Evolutionary conservation across 2,329 filamentous ascomycete genomes (phyloP).

Genomic region (Beauveria pseudobassiana): DNA sequence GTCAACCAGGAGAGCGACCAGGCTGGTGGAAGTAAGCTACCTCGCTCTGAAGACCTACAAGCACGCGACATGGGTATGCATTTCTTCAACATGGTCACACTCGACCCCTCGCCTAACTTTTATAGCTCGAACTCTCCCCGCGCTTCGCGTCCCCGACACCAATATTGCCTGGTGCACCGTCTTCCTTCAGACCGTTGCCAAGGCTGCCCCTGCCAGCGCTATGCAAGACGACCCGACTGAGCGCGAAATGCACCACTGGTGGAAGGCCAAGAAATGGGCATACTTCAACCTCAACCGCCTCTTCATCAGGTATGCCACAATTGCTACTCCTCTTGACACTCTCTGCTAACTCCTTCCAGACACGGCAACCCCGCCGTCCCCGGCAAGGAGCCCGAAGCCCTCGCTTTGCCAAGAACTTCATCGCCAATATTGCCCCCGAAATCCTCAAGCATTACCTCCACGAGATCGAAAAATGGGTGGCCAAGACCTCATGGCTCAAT

Average conservation of each 20-base stretch:
- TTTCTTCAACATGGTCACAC: background rate
- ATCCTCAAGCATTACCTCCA: conserved; percentile 91
- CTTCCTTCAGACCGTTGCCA: conserved; percentile 84
- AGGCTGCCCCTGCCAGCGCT: conserved; percentile 69
- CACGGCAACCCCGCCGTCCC: conserved; percentile 82
- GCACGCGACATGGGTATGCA: conserved; percentile 81
- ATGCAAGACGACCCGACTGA: conserved; percentile 81
- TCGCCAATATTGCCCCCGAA: conserved; percentile 84
- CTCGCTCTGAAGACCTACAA: conserved; percentile 96
- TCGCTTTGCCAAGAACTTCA: conserved; percentile 81
- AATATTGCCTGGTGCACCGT: conserved; percentile 96
- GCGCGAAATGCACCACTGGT: conserved; percentile 93
- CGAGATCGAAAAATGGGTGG: conserved; percentile 96
- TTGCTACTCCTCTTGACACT: background rate
- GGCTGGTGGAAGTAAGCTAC: conserved; percentile 84
- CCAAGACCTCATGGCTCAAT: conserved; percentile 92
- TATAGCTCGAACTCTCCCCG: conserved; percentile 76
- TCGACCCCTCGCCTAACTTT: background rate
- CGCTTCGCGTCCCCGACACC: conserved; percentile 69
- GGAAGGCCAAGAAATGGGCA: conserved; percentile 99
- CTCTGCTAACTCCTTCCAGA: conserved; percentile 35
- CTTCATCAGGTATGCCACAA: conserved; percentile 67
- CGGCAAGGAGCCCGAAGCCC: conserved; percentile 67
- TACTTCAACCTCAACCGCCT: conserved; percentile 96
- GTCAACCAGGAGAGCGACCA: conserved; percentile 88